phyloP scores from a whole-genome alignment of 2,329 filamentous ascomycete genomes.

The Kalmusia sp. region DNA sequence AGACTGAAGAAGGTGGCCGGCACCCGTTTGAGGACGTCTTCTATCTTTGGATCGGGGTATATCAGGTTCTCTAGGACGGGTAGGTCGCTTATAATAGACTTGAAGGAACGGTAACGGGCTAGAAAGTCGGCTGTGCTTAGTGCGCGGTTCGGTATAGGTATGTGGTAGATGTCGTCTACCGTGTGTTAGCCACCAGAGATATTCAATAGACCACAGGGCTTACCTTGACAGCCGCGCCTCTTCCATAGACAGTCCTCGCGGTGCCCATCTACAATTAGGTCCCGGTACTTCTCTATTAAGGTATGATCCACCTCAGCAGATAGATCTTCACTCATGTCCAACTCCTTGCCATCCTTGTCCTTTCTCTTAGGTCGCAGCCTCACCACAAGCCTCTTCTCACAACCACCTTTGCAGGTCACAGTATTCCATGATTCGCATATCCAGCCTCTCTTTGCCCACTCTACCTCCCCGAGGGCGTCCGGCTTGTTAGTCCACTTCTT shows the following conservation, averaged over 20 bases:
- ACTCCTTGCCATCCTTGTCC: slow-evolving; percentile 46
- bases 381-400: slow-evolving; percentile 82
- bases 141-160: slow-evolving; percentile 52
- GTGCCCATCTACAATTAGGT: slow-evolving; percentile 77
- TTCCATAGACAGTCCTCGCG: slow-evolving; percentile 85
- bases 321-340: slow-evolving; percentile 60
- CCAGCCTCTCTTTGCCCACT: slow-evolving; percentile 96
- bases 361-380: slow-evolving; percentile 68
- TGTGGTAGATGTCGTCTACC: slow-evolving; percentile 68
- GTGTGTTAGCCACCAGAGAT: slow-evolving; percentile 25
- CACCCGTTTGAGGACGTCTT: slow-evolving; percentile 33
- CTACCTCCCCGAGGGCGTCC: slow-evolving; percentile 81
- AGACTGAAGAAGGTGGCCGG: slow-evolving; percentile 31
- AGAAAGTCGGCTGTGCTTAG: slow-evolving; percentile 47
- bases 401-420: slow-evolving; percentile 81
- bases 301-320: slow-evolving; percentile 62
- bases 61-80: slow-evolving; percentile 42
- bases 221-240: slow-evolving; percentile 85
- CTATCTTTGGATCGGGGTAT: slow-evolving; percentile 36
- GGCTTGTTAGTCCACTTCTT: slow-evolving; percentile 96
- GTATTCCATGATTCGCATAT: slow-evolving; percentile 75
- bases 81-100: slow-evolving; percentile 40
- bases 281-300: slow-evolving; percentile 77
- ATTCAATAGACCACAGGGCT: neutral
- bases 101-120: slow-evolving; percentile 49